Conservation (phyloP, 106 monocot genomes). For the Iris macrosiphon region DNA sequence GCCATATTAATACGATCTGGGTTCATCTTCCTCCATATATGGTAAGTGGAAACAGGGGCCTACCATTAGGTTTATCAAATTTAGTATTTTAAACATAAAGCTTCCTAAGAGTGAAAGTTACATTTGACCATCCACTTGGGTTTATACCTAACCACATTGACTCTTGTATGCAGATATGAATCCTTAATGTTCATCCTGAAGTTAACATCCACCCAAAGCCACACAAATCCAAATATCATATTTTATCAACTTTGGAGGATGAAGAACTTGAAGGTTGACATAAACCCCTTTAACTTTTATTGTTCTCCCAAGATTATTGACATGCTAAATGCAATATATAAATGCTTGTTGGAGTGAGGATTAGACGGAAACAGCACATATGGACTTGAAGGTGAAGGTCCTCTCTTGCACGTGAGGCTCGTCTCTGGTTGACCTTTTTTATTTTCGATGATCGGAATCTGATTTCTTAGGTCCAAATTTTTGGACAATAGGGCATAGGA, state of each 20-base stretch:
- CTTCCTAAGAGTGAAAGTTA: conserved; percentile 7
- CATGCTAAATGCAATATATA: not conserved
- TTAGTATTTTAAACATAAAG: conserved; percentile 2
- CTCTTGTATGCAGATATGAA: conserved; percentile 8
- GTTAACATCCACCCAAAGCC: conserved; percentile 2
- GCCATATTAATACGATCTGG: not conserved
- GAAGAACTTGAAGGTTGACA: conserved; percentile 13
- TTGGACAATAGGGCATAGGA: too few species aligned
- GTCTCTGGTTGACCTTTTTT: not conserved
- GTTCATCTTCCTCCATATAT: not conserved
- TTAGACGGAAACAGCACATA: not conserved
- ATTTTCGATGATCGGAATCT: too few species aligned
- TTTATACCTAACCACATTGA: conserved; percentile 24
- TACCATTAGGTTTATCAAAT: conserved; percentile 12
- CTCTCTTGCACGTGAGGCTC: not conserved
- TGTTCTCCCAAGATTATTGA: not conserved
- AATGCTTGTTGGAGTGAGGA: not conserved
- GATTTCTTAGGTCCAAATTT: too few species aligned
- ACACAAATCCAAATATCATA: conserved; percentile 1
- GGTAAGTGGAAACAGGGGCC: not conserved
- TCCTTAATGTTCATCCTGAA: conserved; percentile 5
- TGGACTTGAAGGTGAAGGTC: not conserved
- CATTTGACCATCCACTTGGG: conserved; percentile 3
- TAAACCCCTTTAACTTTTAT: not conserved
- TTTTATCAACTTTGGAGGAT: conserved; percentile 10